phyloP scores from a whole-genome alignment of 495 filamentous ascomycete species.

The Podospora comata region DNA sequence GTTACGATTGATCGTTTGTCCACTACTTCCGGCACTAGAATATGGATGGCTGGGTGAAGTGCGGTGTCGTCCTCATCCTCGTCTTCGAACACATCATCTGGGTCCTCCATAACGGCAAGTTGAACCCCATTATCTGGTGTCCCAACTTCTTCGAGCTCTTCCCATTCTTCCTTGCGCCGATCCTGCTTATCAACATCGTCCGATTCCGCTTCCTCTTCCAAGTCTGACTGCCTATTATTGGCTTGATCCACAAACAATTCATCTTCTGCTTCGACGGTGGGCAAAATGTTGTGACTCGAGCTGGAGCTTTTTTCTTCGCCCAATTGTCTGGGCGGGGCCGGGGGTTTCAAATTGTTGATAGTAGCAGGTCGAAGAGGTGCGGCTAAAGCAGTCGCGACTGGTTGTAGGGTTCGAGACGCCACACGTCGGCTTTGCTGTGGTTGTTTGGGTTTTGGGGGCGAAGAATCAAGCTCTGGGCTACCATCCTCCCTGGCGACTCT shows the following conservation, averaged over 20 bases:
- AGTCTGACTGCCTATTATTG: background rate
- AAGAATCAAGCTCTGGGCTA: slow-evolving; percentile 16
- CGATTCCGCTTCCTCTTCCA: background rate
- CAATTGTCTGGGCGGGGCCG: background rate
- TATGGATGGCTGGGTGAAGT: background rate
- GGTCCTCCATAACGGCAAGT: background rate
- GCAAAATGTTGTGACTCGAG: background rate
- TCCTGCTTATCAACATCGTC: background rate
- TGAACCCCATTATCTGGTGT: too few relatives aligned
- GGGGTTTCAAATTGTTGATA: background rate
- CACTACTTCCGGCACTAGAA: background rate
- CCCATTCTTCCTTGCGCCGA: background rate
- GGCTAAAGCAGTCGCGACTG: background rate
- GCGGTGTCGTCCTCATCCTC: background rate
- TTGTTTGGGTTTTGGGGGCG: background rate
- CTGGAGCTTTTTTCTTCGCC: background rate
- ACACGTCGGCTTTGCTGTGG: background rate
- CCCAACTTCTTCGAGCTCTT: background rate
- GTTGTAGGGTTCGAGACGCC: background rate
- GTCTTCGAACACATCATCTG: background rate
- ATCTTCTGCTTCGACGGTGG: background rate
- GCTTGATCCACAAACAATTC: background rate
- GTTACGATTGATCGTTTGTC: background rate
- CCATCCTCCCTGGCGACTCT: background rate
- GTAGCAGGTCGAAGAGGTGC: slow-evolving; percentile 1